A percentile compares a stretch with the other conserved stretches of the same genome.
phyloP scores from a whole-genome alignment of 2,329 filamentous ascomycete species.

The Xylaria sp. region DNA sequence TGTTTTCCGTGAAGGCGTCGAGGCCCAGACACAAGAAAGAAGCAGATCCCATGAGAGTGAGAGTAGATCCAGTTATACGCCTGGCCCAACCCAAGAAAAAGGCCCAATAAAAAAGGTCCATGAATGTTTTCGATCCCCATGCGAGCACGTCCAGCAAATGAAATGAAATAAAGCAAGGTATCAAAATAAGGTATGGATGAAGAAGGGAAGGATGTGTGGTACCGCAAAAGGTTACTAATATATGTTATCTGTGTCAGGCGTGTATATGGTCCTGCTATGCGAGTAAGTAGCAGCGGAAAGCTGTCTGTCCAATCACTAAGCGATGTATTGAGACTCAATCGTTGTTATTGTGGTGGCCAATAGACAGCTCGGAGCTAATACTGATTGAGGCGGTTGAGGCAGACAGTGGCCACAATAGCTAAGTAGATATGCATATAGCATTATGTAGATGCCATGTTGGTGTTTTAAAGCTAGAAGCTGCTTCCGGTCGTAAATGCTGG shows the following conservation, averaged over 20 bases:
- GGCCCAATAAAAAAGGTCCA: slow-evolving; percentile 32
- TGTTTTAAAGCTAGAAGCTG: slow-evolving; percentile 23
- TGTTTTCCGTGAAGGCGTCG: slow-evolving; percentile 12
- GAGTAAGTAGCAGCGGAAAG: slow-evolving; percentile 18
- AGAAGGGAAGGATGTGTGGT: slow-evolving; percentile 23
- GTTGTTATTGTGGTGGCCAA: slow-evolving; percentile 1
- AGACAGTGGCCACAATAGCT: slow-evolving; percentile 21
- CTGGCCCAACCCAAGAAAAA: slow-evolving; percentile 26
- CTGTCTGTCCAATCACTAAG: slow-evolving; percentile 15
- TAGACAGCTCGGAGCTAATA: slow-evolving; percentile 6
- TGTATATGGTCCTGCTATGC: slow-evolving; percentile 22
- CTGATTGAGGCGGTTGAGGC: not conserved
- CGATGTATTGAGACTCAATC: slow-evolving; percentile 9
- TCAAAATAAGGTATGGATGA: slow-evolving; percentile 19
- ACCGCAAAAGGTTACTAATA: slow-evolving; percentile 8
- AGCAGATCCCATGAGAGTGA: slow-evolving; percentile 29
- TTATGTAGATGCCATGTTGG: slow-evolving; percentile 27
- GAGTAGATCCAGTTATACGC: slow-evolving; percentile 40
- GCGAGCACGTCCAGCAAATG: slow-evolving; percentile 15
- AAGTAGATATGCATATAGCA: slow-evolving; percentile 17
- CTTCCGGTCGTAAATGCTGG: slow-evolving; percentile 44
- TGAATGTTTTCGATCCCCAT: slow-evolving; percentile 38
- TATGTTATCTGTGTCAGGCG: slow-evolving; percentile 9
- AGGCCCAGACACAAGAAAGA: slow-evolving; percentile 34
- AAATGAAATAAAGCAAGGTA: slow-evolving; percentile 27